These are phyloP conservation scores for Mucor circinelloides DNA, from an alignment of 371 early-diverging fungal genomes.

Conservation along the genomic window DNA sequence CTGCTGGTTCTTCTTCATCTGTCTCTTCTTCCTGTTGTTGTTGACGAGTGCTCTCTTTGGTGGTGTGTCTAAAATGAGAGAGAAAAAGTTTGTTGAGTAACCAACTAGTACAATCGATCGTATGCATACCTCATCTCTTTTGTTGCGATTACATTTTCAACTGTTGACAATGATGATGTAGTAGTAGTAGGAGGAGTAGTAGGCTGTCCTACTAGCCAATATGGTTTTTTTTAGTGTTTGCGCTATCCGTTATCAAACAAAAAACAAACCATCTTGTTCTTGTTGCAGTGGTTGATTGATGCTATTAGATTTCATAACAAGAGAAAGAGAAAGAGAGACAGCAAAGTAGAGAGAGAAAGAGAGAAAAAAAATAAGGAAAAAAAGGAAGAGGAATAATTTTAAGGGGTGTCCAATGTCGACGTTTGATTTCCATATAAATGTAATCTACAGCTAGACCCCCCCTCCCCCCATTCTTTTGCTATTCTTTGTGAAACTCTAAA, in stretches of 20 bases:
- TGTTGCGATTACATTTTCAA: neutral
- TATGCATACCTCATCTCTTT: neutral
- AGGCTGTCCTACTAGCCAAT: neutral
- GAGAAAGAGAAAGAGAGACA: neutral
- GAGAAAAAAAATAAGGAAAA: neutral
- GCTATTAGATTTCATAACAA: neutral
- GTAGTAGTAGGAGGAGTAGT: neutral
- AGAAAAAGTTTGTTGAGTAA: neutral
- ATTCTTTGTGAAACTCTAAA: neutral
- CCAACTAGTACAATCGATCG: neutral
- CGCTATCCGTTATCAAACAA: too few species aligned
- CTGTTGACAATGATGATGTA: slow-evolving; percentile 1
- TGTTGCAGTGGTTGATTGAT: neutral
- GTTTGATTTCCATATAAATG: neutral
- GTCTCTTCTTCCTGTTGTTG: neutral
- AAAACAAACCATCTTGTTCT: neutral
- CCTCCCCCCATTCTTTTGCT: neutral
- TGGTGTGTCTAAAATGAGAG: neutral
- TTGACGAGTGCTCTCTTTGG: neutral
- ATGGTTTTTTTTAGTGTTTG: too few species aligned
- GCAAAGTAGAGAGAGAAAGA: too few species aligned
- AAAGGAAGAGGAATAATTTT: neutral
- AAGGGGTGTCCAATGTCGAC: neutral
- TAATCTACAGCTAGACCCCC: neutral
- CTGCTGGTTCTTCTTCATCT: slow-evolving; percentile 14